phyloP scores from a whole-genome alignment of 192 early-diverging fungal genomes.

The Gorgonomyces haynaldii region DNA sequence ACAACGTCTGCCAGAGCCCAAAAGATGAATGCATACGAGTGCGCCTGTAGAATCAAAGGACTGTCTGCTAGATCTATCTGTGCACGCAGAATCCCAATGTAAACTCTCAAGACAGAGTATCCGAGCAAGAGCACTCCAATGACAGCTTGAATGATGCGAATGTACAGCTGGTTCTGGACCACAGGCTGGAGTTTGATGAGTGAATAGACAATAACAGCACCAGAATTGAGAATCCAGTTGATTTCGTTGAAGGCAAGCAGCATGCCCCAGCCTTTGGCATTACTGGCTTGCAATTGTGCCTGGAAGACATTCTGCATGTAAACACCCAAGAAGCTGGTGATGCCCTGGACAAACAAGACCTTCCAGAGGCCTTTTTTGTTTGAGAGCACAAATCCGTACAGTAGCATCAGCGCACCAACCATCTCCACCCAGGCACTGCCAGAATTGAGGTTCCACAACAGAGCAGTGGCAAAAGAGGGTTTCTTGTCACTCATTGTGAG shows the following conservation, averaged over 20 bases:
- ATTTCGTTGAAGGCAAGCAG: conserved; percentile 14
- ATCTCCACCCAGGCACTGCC: too few species aligned
- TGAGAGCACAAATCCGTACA: neutral
- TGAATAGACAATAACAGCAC: conserved; percentile 9
- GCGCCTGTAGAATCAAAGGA: conserved; percentile 7
- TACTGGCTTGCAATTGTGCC: neutral
- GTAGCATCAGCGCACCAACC: too few species aligned
- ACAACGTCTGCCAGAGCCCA: conserved; percentile 21
- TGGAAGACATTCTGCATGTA: conserved; percentile 3
- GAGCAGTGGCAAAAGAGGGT: too few species aligned
- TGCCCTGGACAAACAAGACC: conserved; percentile 5
- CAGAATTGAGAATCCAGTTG: conserved; percentile 14
- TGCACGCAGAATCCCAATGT: conserved; percentile 14
- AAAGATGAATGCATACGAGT: conserved; percentile 18
- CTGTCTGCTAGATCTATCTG: neutral
- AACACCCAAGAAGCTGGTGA: neutral
- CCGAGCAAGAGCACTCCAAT: conserved; percentile 13
- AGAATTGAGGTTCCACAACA: too few species aligned
- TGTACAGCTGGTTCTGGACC: neutral
- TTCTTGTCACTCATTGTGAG: too few species aligned
- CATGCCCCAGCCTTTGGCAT: neutral
- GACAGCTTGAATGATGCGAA: neutral
- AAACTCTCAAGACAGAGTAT: conserved; percentile 1
- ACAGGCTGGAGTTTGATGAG: conserved; percentile 5
- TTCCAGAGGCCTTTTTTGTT: conserved; percentile 2